Conservation (phyloP, 768 basidiomycete genomes). For the Leccinum boreale region DNA sequence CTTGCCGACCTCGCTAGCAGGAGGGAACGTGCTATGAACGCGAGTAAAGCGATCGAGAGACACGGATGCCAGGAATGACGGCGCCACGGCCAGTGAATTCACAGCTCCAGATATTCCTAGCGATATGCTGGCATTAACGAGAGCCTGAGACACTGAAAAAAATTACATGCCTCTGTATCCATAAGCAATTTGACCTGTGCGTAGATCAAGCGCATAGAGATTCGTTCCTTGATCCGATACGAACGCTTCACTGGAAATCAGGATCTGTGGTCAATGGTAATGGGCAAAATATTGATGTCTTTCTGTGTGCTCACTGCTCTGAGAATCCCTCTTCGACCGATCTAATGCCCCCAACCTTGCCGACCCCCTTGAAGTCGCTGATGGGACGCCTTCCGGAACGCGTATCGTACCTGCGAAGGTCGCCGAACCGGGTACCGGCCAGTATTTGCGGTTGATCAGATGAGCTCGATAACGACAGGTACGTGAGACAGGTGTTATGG, state of each 20-base stretch:
- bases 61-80: constrained; percentile 53
- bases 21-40: constrained; percentile 59
- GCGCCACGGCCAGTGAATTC: constrained; percentile 56
- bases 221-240: constrained; percentile 63
- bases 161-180: constrained; percentile 59
- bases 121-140: background rate
- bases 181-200: constrained; percentile 62
- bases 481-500: constrained; percentile 66
- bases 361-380: constrained; percentile 60
- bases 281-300: background rate
- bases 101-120: constrained; percentile 71
- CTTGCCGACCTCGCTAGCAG: constrained; percentile 44
- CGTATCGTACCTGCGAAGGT: constrained; percentile 75
- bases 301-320: constrained; percentile 54
- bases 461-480: constrained; percentile 41
- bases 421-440: constrained; percentile 72
- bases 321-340: constrained; percentile 53
- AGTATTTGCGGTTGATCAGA: constrained; percentile 48
- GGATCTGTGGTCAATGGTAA: background rate
- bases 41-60: constrained; percentile 70
- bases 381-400: constrained; percentile 65
- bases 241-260: constrained; percentile 56
- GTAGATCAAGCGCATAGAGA: constrained; percentile 63
- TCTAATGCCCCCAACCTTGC: constrained; percentile 60
- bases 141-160: background rate